Conservation (phyloP, 2,329 filamentous ascomycete species). For the Arthrocladium fulminans region DNA sequence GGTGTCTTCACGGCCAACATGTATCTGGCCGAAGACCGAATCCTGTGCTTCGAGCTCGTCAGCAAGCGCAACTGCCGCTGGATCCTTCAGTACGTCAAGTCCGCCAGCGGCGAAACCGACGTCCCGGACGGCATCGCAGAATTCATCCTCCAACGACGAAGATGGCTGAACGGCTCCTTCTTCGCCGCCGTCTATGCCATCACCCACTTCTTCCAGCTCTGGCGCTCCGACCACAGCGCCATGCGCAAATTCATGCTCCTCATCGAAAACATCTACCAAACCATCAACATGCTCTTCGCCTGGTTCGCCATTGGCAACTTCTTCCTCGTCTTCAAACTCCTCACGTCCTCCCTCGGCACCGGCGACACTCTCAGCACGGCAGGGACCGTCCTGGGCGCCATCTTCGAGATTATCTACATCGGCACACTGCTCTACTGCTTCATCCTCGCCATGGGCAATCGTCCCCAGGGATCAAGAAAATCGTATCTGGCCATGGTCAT, state of each 20-base stretch:
- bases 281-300: constrained; percentile 91
- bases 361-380: constrained; percentile 61
- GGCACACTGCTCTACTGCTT: constrained; percentile 89
- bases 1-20: constrained; percentile 93
- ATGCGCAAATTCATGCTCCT: constrained; percentile 83
- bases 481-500: constrained; percentile 97
- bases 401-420: constrained; percentile 95
- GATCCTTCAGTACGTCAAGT: constrained; percentile 98
- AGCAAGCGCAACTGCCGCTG: constrained; percentile 95
- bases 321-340: constrained; percentile 95
- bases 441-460: constrained; percentile 85
- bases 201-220: constrained; percentile 92
- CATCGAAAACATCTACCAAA: constrained; percentile 89
- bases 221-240: constrained; percentile 82
- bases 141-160: constrained; percentile 89
- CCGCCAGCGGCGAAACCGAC: constrained; percentile 90
- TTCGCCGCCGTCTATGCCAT: constrained; percentile 95
- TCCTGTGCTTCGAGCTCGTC: constrained; percentile 65
- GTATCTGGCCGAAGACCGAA: constrained; percentile 45
- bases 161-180: constrained; percentile 98
- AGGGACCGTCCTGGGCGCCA: constrained; percentile 71
- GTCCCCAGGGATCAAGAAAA: constrained; percentile 84
- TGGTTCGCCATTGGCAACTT: constrained; percentile 99
- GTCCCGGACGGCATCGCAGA: constrained; percentile 91
- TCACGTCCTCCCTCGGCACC: constrained; percentile 75